Evolutionary conservation across 192 early-diverging fungal species (phyloP), one percentile per base, ranked within the genome.

Genomic region (Dimargaris verticillata): DNA sequence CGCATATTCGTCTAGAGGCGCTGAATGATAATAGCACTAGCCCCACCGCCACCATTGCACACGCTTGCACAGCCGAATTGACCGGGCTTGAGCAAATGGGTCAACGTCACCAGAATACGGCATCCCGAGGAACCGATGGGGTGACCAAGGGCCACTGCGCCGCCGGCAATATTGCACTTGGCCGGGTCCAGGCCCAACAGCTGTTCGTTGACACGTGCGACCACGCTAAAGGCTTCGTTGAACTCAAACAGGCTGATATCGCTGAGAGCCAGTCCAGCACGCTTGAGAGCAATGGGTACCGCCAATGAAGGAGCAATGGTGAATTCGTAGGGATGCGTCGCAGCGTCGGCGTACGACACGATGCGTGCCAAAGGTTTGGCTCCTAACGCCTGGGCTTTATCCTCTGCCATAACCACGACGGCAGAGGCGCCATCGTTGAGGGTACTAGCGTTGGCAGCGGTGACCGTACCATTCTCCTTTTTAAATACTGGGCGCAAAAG

Each of bases 161-260:
- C 88, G 61, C 88, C 88, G 22, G 84, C 83, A 67, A 91, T 68
- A 64, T 91, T 91, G 61, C 84, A 79, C 66, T 76, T 81, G 28
- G 72, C 73, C 58, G 84, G 79, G 62, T 86, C 80, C 28, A 86
- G 63, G 17, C 83, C 82, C 45, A 91, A 77, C 44, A 91, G 73
- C 78, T 94, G 79, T 68, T 94, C 88, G 72, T 98, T 98, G 47
- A 79, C 95, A 25, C 80, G 74, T 17, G 86, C 82, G 58, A 97
- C 95, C 7, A 94, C 93, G 64, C 84, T 85, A 69, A 98, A 98
- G 0, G 95, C 95, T 74, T 98, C 95, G 73, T 98, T 97, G 72
- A 98, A 83, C 72, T 98, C 95, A 66, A 88, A 98, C 49, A 93
- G 72, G 57, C 80, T 80, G 71, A 98, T 88, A 71, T 95, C 92